Evolutionary conservation across 208 protist species (phyloP).

Genomic region (Leishmania turanica): DNA sequence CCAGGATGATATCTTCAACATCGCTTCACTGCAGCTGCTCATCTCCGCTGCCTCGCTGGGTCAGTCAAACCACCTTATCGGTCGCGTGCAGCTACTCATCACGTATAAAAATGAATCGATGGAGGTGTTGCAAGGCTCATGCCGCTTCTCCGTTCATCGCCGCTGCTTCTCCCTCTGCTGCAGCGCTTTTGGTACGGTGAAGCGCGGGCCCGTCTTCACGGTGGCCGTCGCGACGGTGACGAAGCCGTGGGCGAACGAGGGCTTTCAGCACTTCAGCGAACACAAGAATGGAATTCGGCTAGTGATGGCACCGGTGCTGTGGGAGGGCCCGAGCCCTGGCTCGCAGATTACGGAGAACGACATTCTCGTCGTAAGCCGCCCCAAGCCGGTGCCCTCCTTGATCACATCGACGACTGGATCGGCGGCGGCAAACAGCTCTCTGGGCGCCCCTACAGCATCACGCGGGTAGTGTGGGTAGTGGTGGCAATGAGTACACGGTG

Average conservation of each 20-base stretch:
- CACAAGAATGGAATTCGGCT: conserved; percentile 62
- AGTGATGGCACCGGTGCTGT: conserved; percentile 66
- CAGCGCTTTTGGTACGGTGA: conserved; percentile 42
- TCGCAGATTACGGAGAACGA: conserved; percentile 67
- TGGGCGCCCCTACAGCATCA: neutral
- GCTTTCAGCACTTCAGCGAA: conserved; percentile 41
- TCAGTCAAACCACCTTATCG: conserved; percentile 64
- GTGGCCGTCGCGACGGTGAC: conserved; percentile 49
- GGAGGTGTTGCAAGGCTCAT: conserved; percentile 70
- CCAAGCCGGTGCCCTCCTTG: conserved; percentile 3
- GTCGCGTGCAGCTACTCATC: conserved; percentile 64
- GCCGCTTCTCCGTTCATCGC: conserved; percentile 59
- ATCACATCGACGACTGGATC: neutral
- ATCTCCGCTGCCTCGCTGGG: conserved; percentile 61
- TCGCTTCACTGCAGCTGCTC: conserved; percentile 46
- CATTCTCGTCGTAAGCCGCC: conserved; percentile 60
- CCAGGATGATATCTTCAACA: conserved; percentile 35
- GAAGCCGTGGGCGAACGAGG: conserved; percentile 64
- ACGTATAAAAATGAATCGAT: conserved; percentile 62
- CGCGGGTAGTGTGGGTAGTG: neutral
- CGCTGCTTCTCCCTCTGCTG: conserved; percentile 69
- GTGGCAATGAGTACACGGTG: neutral
- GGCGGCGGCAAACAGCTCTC: neutral
- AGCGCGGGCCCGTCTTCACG: conserved; percentile 63
- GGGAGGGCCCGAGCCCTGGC: conserved; percentile 46